These are phyloP conservation scores for Stipa capillata DNA, from an alignment of 176 grass and related monocot species.

Conservation along the genomic window DNA sequence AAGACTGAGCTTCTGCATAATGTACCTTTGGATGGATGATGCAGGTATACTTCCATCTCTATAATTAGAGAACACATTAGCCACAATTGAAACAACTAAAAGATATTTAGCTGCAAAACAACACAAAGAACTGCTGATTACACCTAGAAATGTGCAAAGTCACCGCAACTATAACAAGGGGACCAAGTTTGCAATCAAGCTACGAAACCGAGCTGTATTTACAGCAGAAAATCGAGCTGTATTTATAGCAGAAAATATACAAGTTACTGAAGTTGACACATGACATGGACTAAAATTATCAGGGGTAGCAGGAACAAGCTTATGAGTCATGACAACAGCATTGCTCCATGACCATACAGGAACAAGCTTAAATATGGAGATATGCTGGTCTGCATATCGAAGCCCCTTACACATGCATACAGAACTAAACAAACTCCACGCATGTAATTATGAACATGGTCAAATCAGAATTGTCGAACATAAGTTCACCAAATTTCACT, in stretches of 20 bases:
- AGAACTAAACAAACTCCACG: neutral
- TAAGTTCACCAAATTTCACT: neutral
- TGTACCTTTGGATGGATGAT: conserved; percentile 76
- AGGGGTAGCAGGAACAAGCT: neutral
- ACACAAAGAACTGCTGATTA: neutral
- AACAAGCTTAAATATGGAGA: neutral
- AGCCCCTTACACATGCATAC: neutral
- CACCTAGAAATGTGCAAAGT: neutral
- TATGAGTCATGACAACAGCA: neutral
- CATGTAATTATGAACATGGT: neutral
- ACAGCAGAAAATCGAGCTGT: neutral
- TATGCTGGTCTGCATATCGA: neutral
- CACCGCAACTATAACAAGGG: neutral
- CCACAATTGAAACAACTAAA: neutral
- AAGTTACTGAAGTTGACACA: neutral
- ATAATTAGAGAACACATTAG: conserved; percentile 26
- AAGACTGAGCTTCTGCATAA: conserved; percentile 71
- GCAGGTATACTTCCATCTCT: conserved; percentile 75
- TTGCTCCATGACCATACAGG: neutral
- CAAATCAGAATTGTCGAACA: neutral
- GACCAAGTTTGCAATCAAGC: conserved; percentile 2
- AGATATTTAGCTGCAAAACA: neutral
- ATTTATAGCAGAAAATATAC: neutral
- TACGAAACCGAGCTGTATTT: neutral
- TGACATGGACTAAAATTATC: neutral